Evolutionary conservation across 2,329 filamentous ascomycete species (phyloP).

Genomic region (Fusarium sp.): DNA sequence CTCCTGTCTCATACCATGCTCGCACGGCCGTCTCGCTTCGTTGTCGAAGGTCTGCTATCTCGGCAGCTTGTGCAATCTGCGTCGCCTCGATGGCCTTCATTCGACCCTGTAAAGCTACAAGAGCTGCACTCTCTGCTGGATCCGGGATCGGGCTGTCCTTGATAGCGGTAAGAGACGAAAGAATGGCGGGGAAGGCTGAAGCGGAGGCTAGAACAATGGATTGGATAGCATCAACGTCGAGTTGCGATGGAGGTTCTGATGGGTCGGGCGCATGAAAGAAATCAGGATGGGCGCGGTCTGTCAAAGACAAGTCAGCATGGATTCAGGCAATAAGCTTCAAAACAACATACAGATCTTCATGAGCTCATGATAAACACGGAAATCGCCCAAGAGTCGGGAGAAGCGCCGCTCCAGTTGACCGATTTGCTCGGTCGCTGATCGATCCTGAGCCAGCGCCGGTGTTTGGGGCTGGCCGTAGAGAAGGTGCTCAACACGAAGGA

Average conservation of each 20-base stretch:
- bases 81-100: slow-evolving; percentile 70
- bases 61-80: slow-evolving; percentile 70
- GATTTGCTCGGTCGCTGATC: slow-evolving; percentile 58
- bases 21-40: slow-evolving; percentile 72
- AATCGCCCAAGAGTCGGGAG: slow-evolving; percentile 59
- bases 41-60: slow-evolving; percentile 71
- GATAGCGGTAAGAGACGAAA: slow-evolving; percentile 68
- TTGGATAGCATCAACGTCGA: slow-evolving; percentile 62
- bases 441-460: slow-evolving; percentile 49
- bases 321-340: not conserved
- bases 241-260: slow-evolving; percentile 61
- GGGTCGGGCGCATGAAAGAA: slow-evolving; percentile 63
- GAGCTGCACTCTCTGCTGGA: slow-evolving; percentile 62
- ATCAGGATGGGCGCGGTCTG: slow-evolving; percentile 65
- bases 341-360: slow-evolving; percentile 66
- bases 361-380: slow-evolving; percentile 68
- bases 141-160: slow-evolving; percentile 68
- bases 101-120: slow-evolving; percentile 69
- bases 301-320: not conserved
- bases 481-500: slow-evolving; percentile 68
- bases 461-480: slow-evolving; percentile 61
- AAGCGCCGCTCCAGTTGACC: slow-evolving; percentile 66
- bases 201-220: slow-evolving; percentile 68
- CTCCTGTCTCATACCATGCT: slow-evolving; percentile 78
- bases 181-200: slow-evolving; percentile 64